Evolutionary conservation across 345 rosid genomes (phyloP).

Genomic region (Dipteronia sinensis): DNA sequence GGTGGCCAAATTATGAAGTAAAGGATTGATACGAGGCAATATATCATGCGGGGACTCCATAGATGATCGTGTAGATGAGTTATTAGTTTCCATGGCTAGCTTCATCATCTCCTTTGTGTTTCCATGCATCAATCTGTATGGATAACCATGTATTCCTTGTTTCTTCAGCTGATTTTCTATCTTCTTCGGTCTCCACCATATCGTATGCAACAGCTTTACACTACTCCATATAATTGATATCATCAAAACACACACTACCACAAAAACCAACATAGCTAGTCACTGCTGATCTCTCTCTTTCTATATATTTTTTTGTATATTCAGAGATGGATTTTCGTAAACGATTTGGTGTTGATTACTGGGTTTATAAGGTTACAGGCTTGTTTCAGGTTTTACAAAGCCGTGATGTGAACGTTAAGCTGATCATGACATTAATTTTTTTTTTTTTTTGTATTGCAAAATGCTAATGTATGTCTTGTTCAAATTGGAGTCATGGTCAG

Average conservation of each 20-base stretch:
- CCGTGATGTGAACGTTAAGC: not conserved
- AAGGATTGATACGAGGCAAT: conserved; percentile 26
- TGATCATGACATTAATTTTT: not conserved
- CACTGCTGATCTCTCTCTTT: not conserved
- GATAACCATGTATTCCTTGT: conserved; percentile 30
- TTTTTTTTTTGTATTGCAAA: too few species aligned
- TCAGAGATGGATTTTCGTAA: too few species aligned
- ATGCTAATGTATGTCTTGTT: too few species aligned
- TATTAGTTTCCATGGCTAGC: conserved; percentile 13
- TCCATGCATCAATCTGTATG: conserved; percentile 24
- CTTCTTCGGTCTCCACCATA: conserved; percentile 34
- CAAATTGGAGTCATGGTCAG: too few species aligned
- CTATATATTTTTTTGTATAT: not conserved
- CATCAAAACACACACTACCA: not conserved
- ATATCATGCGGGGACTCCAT: conserved; percentile 24
- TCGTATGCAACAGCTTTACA: conserved; percentile 11
- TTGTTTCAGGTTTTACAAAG: not conserved
- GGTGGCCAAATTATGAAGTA: conserved; percentile 20
- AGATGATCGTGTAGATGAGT: conserved; percentile 1
- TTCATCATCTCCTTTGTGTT: conserved; percentile 25
- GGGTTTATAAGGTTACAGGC: not conserved
- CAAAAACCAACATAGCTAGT: not conserved
- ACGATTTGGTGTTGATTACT: not conserved
- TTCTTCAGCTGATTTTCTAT: conserved; percentile 28
- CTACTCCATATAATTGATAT: conserved; percentile 6